Conservation (phyloP, 1,284 basidiomycete species). For the Rhodotorula sp. region DNA sequence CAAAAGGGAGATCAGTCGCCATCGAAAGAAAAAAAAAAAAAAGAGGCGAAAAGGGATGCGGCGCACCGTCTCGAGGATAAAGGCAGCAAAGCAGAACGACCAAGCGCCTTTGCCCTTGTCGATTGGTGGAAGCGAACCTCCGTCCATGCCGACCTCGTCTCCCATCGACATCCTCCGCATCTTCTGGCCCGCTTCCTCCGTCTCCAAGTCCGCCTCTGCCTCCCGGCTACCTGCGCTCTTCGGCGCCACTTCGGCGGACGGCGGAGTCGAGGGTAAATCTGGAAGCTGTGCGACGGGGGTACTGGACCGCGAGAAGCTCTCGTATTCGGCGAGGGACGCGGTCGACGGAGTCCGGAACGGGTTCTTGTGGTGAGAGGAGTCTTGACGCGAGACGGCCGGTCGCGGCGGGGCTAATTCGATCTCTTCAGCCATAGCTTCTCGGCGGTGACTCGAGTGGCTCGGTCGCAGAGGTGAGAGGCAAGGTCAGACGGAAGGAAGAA, state of each 20-base stretch:
- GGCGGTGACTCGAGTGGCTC: not conserved
- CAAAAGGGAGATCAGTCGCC: not conserved
- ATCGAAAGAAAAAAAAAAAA: constrained; percentile 44
- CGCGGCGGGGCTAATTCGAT: constrained; percentile 7
- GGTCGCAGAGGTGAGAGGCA: not conserved
- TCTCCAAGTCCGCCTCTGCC: not conserved
- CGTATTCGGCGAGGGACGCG: not conserved
- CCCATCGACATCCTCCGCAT: constrained; percentile 15
- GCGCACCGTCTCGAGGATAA: constrained; percentile 26
- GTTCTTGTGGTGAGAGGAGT: not conserved
- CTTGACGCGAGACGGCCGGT: not conserved
- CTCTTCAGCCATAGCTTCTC: not conserved
- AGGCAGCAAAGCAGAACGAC: constrained; percentile 48
- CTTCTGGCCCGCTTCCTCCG: constrained; percentile 12
- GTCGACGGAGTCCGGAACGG: constrained; percentile 3
- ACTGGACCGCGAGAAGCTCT: not conserved
- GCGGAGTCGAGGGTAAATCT: constrained; percentile 4
- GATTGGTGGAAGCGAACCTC: constrained; percentile 44
- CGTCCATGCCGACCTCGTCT: not conserved
- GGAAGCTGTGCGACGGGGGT: not conserved
- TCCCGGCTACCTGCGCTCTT: too few relatives aligned
- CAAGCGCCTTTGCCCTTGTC: constrained; percentile 49
- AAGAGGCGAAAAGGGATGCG: constrained; percentile 14
- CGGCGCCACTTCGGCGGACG: not conserved
- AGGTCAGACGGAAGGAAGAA: not conserved